Evolutionary conservation across 2,329 filamentous ascomycete genomes (phyloP), one percentile per base, ranked within the genome.

Genomic region (Scopulariopsis brevicaulis): DNA sequence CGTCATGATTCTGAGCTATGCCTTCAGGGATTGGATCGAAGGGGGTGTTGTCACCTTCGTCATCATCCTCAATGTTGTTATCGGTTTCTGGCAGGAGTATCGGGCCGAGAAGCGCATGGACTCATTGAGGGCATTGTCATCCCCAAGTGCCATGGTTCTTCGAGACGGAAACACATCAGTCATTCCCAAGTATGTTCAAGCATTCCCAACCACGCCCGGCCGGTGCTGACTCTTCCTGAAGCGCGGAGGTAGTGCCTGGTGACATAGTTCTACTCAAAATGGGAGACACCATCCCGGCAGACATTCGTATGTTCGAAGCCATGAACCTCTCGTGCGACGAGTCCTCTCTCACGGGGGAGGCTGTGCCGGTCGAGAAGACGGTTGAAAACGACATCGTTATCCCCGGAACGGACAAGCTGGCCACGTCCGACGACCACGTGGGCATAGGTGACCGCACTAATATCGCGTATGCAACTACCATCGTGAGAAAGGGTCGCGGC

Each of bases 271-370:
- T 80, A 43, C 75, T 86, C 64, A 86, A 82, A 72, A 87, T 83
- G 70, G 87, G 87, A 60, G 87, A 90, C 68, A 88, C 86, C 4
- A 80, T 90, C 48, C 87, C 87, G 11, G 87, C 87, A 43, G 87
- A 91, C 65, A 69, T 90, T 48, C 83, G 86, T 58, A 70, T 86
- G 22, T 79, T 88, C 63, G 85, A 90, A 65, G 81, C 80, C 60
- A 88, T 92, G 81, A 93, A 94, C 68, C 77, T 91, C 53, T 83
- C 84, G 61, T 90, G 87, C 65, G 90, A 96, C 64, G 87, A 91
- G 70, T 85, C 86, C 53, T 83, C 87, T 55, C 78, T 91, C 52
- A 91, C 88, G 7, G 88, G 88, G 65, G 88, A 92, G 70, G 87
- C 87, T 4, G 75, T 87, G 18, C 85, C 87, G 7, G 85, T 88